Evolutionary conservation across 148 eudicot species (phyloP).

Genomic region (Persicaria maculosa): DNA sequence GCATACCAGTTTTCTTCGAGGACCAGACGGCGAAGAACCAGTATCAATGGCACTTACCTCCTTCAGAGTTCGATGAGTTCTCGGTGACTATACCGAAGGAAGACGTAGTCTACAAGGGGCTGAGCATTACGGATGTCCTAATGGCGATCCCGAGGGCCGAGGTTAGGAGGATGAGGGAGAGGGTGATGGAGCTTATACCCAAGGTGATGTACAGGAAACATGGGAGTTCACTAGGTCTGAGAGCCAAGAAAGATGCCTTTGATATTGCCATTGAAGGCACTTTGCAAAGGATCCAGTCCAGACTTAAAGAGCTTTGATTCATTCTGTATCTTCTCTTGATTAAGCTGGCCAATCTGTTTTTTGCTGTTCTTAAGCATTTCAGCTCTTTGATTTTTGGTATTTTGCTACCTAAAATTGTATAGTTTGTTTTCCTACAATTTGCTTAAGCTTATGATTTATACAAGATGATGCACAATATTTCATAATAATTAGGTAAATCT

Average conservation of each 20-base stretch:
- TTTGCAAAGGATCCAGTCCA: conserved; percentile 53
- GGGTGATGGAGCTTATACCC: conserved; percentile 63
- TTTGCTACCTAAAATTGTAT: not conserved
- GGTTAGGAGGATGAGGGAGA: conserved; percentile 86
- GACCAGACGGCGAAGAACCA: conserved; percentile 63
- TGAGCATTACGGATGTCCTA: conserved; percentile 67
- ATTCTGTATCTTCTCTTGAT: not conserved
- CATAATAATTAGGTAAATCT: too few relatives aligned
- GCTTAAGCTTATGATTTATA: not conserved
- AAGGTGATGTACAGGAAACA: conserved; percentile 73
- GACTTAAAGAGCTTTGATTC: conserved; percentile 30
- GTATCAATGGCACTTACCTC: conserved; percentile 73
- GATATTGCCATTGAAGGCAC: conserved; percentile 84
- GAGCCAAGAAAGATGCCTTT: conserved; percentile 76
- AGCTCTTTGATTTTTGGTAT: too few relatives aligned
- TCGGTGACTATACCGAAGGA: conserved; percentile 78
- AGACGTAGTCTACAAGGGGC: conserved; percentile 75
- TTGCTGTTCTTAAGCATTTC: too few relatives aligned
- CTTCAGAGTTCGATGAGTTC: conserved; percentile 43
- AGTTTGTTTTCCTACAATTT: conserved; percentile 4
- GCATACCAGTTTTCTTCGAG: conserved; percentile 94
- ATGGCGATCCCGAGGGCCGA: conserved; percentile 50
- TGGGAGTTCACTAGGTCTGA: conserved; percentile 86
- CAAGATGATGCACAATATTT: too few relatives aligned
- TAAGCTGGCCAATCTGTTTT: not conserved